A percentile compares a stretch with the other conserved stretches of the same genome.
phyloP scores from a whole-genome alignment of 805 yeast genomes.

The Metschnikowia shivogae region DNA sequence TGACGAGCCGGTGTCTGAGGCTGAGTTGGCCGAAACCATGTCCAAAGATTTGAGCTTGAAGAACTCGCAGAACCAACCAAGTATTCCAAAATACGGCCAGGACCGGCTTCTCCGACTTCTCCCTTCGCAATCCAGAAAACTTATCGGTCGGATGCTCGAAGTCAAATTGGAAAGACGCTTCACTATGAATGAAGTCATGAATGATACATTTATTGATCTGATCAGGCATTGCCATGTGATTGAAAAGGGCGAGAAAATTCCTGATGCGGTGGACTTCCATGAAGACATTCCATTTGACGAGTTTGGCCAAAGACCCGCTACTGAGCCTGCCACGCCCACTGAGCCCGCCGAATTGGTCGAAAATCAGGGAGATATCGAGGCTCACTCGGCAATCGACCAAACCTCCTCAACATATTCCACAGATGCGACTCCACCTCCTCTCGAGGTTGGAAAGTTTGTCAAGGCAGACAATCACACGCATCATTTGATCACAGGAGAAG shows the following conservation, averaged over 20 bases:
- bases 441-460: slow-evolving; percentile 9
- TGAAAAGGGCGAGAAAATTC: slow-evolving; percentile 11
- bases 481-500: slow-evolving; percentile 66
- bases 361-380: neutral
- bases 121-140: slow-evolving; percentile 59
- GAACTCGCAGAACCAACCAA: slow-evolving; percentile 5
- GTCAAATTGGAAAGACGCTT: slow-evolving; percentile 57
- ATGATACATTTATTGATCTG: slow-evolving; percentile 53
- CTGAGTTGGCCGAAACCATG: slow-evolving; percentile 10
- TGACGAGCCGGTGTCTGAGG: slow-evolving; percentile 12
- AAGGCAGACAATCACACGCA: slow-evolving; percentile 49
- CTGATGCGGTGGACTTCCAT: slow-evolving; percentile 3
- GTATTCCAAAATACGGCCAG: slow-evolving; percentile 49
- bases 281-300: slow-evolving; percentile 1
- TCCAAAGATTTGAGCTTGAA: slow-evolving; percentile 12
- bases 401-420: neutral
- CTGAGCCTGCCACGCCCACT: slow-evolving; percentile 3
- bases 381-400: neutral
- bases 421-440: neutral
- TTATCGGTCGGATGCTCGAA: slow-evolving; percentile 63
- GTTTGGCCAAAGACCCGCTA: slow-evolving; percentile 3
- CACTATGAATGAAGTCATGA: slow-evolving; percentile 50
- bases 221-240: slow-evolving; percentile 52
- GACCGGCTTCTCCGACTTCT: slow-evolving; percentile 65
- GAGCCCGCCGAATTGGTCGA: neutral